Evolutionary conservation across 495 filamentous ascomycete species (phyloP), one percentile per base, ranked within the genome.

Genomic region (Xylaria telfairii): DNA sequence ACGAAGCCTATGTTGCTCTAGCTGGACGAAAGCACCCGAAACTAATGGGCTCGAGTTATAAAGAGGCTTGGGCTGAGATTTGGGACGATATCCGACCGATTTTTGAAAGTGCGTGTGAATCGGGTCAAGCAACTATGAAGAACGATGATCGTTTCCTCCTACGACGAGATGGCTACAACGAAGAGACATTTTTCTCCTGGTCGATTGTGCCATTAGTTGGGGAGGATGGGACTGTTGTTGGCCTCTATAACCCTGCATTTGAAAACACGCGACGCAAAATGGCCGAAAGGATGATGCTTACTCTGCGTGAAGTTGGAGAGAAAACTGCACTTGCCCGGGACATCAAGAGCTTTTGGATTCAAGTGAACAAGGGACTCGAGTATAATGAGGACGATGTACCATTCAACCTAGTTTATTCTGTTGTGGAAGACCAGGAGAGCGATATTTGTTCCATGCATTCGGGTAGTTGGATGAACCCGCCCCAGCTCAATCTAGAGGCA

Each of bases 151-250:
- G 85, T 60, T 78, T 92, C 4, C 91, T 92, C 74, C 80, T 92
- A 24, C 83, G 82, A 56, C 84, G 91, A 19, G 82, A 88, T 59
- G 85, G 84, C 3, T 90, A 83, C 63, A 72, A 91, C 9, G 91
- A 93, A 77, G 91, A 93, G 76, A 87, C 89, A 0, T 91, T 88
- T 73, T 92, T 92, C 77, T 87, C 86, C 65, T 92, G 90, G 90
- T 87, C 86, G 1, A 86, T 92, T 63, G 88, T 91, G 13, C 90
- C 90, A 13, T 78, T 92, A 56, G 84, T 92, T n/a, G 90, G 89
- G 2, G 81, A 79, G 17, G 86, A 90, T 71, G 90, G 89, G 2
- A 81, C 81, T 9, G 87, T 90, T 28, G 83, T 87, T n/a, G 90
- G 88, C n/a, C 75, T 91, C 1, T 91, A 89, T 71, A 91, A 92